Evolutionary conservation across 257 asterid genomes (phyloP).

Genomic region (Penstemon newberryi): DNA sequence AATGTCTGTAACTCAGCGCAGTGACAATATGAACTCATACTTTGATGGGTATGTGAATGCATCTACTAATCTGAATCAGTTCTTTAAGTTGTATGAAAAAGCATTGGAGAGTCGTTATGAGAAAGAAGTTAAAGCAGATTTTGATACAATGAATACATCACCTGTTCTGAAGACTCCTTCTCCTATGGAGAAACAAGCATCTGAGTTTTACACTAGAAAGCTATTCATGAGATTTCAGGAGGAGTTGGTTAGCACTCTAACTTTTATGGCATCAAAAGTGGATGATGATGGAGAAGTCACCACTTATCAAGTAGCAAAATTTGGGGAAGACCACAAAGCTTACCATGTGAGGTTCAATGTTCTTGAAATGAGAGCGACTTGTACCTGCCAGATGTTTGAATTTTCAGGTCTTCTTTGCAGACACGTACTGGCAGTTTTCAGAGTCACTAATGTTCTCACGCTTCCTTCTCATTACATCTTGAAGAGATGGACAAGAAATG

Average conservation of each 20-base stretch:
- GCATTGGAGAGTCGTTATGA: slow-evolving; percentile 96
- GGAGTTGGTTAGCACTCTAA: slow-evolving; percentile 86
- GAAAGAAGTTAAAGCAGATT: slow-evolving; percentile 97
- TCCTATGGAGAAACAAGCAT: slow-evolving; percentile 98
- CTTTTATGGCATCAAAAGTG: slow-evolving; percentile 77
- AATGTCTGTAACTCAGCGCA: slow-evolving; percentile 81
- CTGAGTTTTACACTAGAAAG: slow-evolving; percentile 84
- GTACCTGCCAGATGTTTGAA: slow-evolving; percentile 97
- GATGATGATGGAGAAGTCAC: slow-evolving; percentile 83
- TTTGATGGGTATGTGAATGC: slow-evolving; percentile 97
- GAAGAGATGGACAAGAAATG: slow-evolving; percentile 94
- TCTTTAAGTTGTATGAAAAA: slow-evolving; percentile 85
- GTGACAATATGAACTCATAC: slow-evolving; percentile 92
- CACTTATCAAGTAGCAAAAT: slow-evolving; percentile 74
- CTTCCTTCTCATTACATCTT: slow-evolving; percentile 82
- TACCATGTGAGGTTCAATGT: slow-evolving; percentile 81
- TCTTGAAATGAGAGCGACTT: slow-evolving; percentile 81
- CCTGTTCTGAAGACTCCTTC: slow-evolving; percentile 86
- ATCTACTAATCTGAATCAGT: slow-evolving; percentile 82
- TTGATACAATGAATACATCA: slow-evolving; percentile 70
- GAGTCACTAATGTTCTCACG: slow-evolving; percentile 89
- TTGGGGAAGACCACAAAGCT: slow-evolving; percentile 78
- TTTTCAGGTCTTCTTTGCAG: slow-evolving; percentile 96
- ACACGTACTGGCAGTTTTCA: slow-evolving; percentile 82
- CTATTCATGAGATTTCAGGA: slow-evolving; percentile 85